Conservation (phyloP, 306 rosid species). For the Vicia faba region DNA sequence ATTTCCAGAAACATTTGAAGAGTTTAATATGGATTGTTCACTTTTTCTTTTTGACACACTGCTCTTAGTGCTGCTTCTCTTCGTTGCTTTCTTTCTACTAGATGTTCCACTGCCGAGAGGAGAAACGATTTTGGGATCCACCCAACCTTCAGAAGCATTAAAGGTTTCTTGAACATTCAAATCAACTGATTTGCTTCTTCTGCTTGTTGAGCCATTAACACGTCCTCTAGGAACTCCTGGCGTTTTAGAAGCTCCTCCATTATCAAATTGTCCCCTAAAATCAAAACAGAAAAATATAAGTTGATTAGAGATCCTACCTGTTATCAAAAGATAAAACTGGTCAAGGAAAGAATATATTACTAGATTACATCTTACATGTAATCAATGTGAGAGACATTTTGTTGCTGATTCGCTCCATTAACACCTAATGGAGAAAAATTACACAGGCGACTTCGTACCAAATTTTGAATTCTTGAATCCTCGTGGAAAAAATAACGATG, state of each 20-base stretch:
- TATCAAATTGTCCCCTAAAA: slow-evolving; percentile 84
- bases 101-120: slow-evolving; percentile 41
- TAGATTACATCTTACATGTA: slow-evolving; percentile 80
- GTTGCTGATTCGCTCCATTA: slow-evolving; percentile 52
- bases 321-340: slow-evolving; percentile 11
- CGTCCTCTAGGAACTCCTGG: slow-evolving; percentile 42
- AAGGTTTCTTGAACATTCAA: slow-evolving; percentile 38
- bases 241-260: slow-evolving; percentile 54
- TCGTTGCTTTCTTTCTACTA: slow-evolving; percentile 48
- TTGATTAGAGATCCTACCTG: background rate
- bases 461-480: slow-evolving; percentile 66
- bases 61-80: slow-evolving; percentile 48
- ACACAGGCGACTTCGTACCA: slow-evolving; percentile 58
- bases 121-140: slow-evolving; percentile 51
- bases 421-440: slow-evolving; percentile 69
- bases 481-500: slow-evolving; percentile 72
- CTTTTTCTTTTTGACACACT: slow-evolving; percentile 48
- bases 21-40: slow-evolving; percentile 37
- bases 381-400: slow-evolving; percentile 62
- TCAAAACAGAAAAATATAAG: slow-evolving; percentile 20
- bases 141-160: slow-evolving; percentile 61
- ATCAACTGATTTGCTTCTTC: slow-evolving; percentile 41
- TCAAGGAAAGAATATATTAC: background rate
- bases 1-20: slow-evolving; percentile 50
- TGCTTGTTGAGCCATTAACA: slow-evolving; percentile 45